Conservation (phyloP, 2,329 filamentous ascomycete species). For the Lachnellula subtilissima region DNA sequence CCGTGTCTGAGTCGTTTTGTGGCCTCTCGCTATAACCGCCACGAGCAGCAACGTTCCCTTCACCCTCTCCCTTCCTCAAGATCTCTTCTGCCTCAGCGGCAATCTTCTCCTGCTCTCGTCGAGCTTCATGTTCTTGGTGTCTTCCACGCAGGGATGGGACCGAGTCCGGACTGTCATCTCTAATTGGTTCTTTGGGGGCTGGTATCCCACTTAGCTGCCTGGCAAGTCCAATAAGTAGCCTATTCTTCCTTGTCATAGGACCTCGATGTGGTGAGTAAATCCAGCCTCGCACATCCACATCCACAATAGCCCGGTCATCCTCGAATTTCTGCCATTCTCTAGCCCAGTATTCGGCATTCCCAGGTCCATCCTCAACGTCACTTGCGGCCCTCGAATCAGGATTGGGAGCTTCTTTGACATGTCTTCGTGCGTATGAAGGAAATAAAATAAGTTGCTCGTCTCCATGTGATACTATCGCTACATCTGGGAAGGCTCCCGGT, state of each 20-base stretch:
- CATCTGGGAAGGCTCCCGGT: constrained; percentile 77
- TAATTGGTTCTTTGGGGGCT: constrained; percentile 31
- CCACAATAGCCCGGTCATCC: constrained; percentile 79
- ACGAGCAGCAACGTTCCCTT: constrained; percentile 64
- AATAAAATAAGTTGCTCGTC: constrained; percentile 93
- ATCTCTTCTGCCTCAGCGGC: constrained; percentile 73
- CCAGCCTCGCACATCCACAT: constrained; percentile 95
- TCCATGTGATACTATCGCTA: constrained; percentile 72
- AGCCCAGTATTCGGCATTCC: constrained; percentile 70
- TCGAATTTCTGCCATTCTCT: constrained; percentile 75
- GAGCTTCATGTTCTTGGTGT: constrained; percentile 44
- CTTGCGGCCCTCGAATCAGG: constrained; percentile 34
- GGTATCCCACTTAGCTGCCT: constrained; percentile 84
- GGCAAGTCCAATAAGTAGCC: constrained; percentile 80
- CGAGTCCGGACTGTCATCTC: constrained; percentile 27
- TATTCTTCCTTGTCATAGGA: constrained; percentile 80
- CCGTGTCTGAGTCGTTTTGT: constrained; percentile 38
- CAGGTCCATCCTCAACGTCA: constrained; percentile 39
- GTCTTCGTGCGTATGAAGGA: constrained; percentile 76
- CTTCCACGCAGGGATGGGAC: constrained; percentile 22
- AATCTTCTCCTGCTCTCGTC: constrained; percentile 60
- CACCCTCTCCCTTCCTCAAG: constrained; percentile 63
- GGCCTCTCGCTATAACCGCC: constrained; percentile 71
- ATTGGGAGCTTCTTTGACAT: constrained; percentile 27
- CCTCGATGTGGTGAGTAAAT: constrained; percentile 82